Percentiles rank a stretch among this genome's conserved stretches.
Conservation (phyloP, 129 eudicot species). For the Chrysanthemum seticuspe region DNA sequence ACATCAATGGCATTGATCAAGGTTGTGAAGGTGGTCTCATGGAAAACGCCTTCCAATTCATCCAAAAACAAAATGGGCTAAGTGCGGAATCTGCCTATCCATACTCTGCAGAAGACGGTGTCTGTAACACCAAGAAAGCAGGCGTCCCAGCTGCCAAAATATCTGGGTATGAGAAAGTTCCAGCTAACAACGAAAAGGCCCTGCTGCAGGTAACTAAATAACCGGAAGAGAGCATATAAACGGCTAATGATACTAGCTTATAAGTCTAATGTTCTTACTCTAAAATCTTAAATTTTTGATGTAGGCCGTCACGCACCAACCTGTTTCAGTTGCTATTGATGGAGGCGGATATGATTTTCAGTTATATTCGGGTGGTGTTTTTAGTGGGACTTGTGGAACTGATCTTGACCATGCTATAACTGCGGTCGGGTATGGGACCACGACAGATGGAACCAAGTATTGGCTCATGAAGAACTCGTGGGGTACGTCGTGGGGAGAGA, state of each 20-base stretch:
- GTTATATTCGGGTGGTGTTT: slow-evolving; percentile 45
- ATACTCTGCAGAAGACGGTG: slow-evolving; percentile 37
- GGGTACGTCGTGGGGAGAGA: slow-evolving; percentile 52
- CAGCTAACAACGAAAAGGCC: slow-evolving; percentile 43
- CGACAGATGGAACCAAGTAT: slow-evolving; percentile 41
- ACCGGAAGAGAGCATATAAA: neutral
- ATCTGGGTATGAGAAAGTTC: slow-evolving; percentile 43
- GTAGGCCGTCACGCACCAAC: slow-evolving; percentile 51
- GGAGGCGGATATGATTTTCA: slow-evolving; percentile 35
- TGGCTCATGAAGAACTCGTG: slow-evolving; percentile 74
- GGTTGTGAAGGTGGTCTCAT: slow-evolving; percentile 44
- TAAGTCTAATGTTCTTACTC: neutral
- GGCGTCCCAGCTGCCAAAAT: slow-evolving; percentile 34
- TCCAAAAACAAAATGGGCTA: slow-evolving; percentile 39
- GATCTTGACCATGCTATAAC: slow-evolving; percentile 50
- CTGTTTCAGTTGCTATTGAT: slow-evolving; percentile 48
- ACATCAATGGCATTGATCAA: slow-evolving; percentile 21
- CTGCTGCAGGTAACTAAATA: slow-evolving; percentile 23
- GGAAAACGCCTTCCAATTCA: slow-evolving; percentile 42
- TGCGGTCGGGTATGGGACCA: slow-evolving; percentile 50
- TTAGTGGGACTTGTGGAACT: slow-evolving; percentile 39
- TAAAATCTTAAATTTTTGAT: neutral
- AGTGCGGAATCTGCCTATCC: slow-evolving; percentile 44
- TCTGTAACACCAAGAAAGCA: slow-evolving; percentile 22
- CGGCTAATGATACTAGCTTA: neutral